These are phyloP conservation scores for Xeromyces bisporus DNA, from an alignment of 495 filamentous ascomycete genomes.

Conservation along the genomic window DNA sequence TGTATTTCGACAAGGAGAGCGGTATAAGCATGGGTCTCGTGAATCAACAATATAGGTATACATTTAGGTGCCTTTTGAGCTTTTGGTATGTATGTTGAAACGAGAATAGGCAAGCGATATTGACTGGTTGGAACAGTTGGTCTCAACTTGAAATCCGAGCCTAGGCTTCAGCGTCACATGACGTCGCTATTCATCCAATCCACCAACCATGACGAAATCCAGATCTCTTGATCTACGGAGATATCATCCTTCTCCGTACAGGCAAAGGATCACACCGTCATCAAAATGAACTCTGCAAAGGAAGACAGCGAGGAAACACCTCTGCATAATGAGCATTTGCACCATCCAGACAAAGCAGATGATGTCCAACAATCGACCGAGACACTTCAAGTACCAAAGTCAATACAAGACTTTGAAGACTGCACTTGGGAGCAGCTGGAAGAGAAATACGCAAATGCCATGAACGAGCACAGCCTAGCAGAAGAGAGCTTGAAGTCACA, in stretches of 20 bases:
- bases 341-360: slow-evolving; percentile 1
- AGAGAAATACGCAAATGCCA: slow-evolving; percentile 39
- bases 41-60: neutral
- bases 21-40: neutral
- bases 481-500: slow-evolving; percentile 49
- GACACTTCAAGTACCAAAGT: slow-evolving; percentile 4
- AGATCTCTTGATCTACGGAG: no score
- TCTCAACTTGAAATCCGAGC: no score
- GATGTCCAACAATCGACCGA: neutral
- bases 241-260: no score
- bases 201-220: no score
- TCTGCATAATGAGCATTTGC: slow-evolving; percentile 2
- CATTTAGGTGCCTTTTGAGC: no score
- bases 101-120: neutral
- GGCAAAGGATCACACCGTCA: no score
- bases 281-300: slow-evolving; percentile 1
- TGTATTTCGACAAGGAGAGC: neutral
- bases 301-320: neutral
- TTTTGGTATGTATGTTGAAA: no score
- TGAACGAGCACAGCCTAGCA: slow-evolving; percentile 37
- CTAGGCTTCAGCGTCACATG: no score
- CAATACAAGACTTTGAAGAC: slow-evolving; percentile 16
- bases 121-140: no score
- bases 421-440: slow-evolving; percentile 58
- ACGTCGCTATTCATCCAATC: no score